Evolutionary conservation across 345 rosid genomes (phyloP), one percentile per base, ranked within the genome.

Genomic region (Hevea brasiliensis): DNA sequence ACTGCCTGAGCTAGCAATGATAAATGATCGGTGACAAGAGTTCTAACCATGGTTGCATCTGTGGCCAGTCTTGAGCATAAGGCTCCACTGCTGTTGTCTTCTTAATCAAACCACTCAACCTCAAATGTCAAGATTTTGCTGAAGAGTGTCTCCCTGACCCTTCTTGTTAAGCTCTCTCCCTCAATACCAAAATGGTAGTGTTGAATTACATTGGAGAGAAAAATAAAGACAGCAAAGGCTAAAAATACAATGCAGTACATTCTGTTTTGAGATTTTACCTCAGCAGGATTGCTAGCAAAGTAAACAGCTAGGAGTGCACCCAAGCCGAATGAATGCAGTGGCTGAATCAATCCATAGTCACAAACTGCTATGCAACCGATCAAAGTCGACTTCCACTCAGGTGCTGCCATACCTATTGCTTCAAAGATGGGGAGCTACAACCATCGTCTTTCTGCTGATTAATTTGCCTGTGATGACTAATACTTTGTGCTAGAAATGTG

Each of bases 81-180:
- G 26, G 78, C 75, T 12, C 78, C 80, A 11, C 74, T 72, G 47
- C 63, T 79, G 57, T 84, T 84, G 63, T 74, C 32, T 66, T 81
- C 81, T 51, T 68, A 53, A 75, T 84, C 83, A 44, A 76, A 84
- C 82, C 85, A 79, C 35, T 70, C 83, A 4, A 76, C 53, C 81
- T 81, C 80, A 48, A 81, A 76, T 0, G 82, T 73, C 20, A 78
- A 44, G 47, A 81, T 76, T 75, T 79, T 81, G 18, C n/a, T 55
- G 27, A 81, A 67, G 8, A 84, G 45, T 8, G 21, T 45, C 55
- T 72, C 77, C 55, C 81, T 69, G 6, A 74, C 66, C 48, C 75
- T 73, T 68, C 58, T 79, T 18, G 69, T 77, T 37, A 84, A 55
- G 24, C 9, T 26, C 61, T 71, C 73, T 29, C 86, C 82, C 82